These are phyloP conservation scores for Ulmus americana DNA, from an alignment of 331 rosid species.

Conservation along the genomic window DNA sequence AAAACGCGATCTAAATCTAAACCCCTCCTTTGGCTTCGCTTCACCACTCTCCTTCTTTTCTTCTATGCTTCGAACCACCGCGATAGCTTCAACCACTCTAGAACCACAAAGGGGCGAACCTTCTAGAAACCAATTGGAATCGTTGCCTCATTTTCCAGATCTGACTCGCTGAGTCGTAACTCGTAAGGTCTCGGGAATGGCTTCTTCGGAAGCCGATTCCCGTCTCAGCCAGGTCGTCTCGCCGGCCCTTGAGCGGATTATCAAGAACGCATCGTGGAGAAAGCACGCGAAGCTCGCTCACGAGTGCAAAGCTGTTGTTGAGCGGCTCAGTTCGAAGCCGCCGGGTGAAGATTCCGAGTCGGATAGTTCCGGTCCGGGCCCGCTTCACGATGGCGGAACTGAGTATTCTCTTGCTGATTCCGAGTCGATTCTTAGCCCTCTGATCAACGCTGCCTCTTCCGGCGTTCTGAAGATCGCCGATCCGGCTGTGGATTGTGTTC, in stretches of 20 bases:
- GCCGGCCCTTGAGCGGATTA: conserved; percentile 86
- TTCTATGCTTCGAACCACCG: conserved; percentile 6
- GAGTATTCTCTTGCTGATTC: conserved; percentile 73
- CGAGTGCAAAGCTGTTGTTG: conserved; percentile 86
- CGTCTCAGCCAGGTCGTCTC: conserved; percentile 74
- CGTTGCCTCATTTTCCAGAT: conserved; percentile 31
- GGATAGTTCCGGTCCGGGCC: conserved; percentile 55
- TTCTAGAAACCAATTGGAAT: conserved; percentile 16
- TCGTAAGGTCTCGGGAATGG: conserved; percentile 81
- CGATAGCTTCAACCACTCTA: conserved; percentile 13
- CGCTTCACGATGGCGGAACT: conserved; percentile 73
- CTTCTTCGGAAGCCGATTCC: conserved; percentile 99
- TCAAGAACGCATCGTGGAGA: conserved; percentile 92
- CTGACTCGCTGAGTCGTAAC: conserved; percentile 38
- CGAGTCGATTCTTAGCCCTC: conserved; percentile 71
- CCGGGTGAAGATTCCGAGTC: conserved; percentile 40
- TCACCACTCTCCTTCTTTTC: neutral
- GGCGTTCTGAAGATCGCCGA: conserved; percentile 84
- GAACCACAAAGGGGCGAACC: conserved; percentile 1
- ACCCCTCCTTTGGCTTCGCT: neutral
- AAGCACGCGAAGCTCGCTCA: conserved; percentile 84
- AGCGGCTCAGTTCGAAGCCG: conserved; percentile 41
- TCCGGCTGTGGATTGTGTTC: conserved; percentile 88
- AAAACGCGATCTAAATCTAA: conserved; percentile 45
- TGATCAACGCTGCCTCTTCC: conserved; percentile 70